These are phyloP conservation scores for Yamadazyma mexicana DNA, from an alignment of 1,139 yeast species.

Conservation along the genomic window DNA sequence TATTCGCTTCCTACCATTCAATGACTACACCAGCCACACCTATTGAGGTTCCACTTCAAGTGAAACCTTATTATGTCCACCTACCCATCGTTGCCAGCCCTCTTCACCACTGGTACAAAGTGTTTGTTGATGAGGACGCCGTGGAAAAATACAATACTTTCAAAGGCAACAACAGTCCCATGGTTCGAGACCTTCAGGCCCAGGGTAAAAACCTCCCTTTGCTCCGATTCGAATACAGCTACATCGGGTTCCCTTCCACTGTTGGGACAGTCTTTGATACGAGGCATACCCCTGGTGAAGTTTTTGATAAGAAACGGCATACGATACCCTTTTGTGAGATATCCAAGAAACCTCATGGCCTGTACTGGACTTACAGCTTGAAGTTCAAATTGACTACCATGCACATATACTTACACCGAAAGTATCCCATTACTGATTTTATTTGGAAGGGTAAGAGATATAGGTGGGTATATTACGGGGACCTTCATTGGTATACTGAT, in stretches of 20 bases:
- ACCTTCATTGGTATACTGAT: neutral
- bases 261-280: neutral
- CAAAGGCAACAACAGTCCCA: neutral
- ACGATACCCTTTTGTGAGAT: neutral
- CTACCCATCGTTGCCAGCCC: neutral
- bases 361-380: neutral
- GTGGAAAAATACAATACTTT: conserved; percentile 1
- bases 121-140: conserved; percentile 2
- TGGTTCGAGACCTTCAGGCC: conserved; percentile 2
- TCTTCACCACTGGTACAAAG: neutral
- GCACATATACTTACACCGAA: conserved; percentile 1
- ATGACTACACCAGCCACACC: no score
- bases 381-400: neutral
- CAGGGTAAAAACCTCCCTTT: conserved; percentile 3
- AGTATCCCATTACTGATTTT: conserved; percentile 9
- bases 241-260: neutral
- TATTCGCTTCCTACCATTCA: no score
- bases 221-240: neutral
- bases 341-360: neutral
- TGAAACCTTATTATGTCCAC: neutral
- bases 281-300: neutral
- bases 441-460: conserved; percentile 4
- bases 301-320: neutral
- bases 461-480: conserved; percentile 7
- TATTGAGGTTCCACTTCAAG: neutral